Conservation (phyloP, 441 rosid species). For the Capsella rubella region DNA sequence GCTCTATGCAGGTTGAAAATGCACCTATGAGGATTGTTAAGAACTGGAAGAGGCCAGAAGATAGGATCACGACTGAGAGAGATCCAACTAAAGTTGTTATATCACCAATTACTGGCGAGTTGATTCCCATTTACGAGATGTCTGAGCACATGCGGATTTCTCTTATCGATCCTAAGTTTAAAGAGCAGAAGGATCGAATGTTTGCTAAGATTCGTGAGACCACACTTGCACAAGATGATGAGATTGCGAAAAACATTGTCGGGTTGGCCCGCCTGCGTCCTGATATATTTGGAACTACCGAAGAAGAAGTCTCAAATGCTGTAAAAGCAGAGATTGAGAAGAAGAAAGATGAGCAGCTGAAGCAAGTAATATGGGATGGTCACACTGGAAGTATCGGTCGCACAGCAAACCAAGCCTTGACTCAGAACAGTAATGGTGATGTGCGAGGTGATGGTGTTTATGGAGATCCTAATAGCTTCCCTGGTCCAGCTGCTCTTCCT, state of each 20-base stretch:
- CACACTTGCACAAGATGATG: slow-evolving; percentile 98
- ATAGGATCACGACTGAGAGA: slow-evolving; percentile 88
- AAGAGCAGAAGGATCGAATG: slow-evolving; percentile 98
- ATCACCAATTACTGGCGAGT: slow-evolving; percentile 96
- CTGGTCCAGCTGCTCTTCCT: slow-evolving; percentile 97
- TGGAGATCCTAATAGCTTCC: slow-evolving; percentile 59
- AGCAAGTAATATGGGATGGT: slow-evolving; percentile 99
- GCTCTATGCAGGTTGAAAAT: slow-evolving; percentile 39
- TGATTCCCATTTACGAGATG: slow-evolving; percentile 93
- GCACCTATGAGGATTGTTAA: slow-evolving; percentile 91
- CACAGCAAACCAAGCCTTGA: slow-evolving; percentile 95
- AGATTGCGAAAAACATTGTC: slow-evolving; percentile 92
- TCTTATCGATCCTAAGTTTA: slow-evolving; percentile 96
- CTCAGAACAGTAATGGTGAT: slow-evolving; percentile 76
- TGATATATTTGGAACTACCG: slow-evolving; percentile 98
- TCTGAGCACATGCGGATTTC: slow-evolving; percentile 99
- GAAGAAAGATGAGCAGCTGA: slow-evolving; percentile 97
- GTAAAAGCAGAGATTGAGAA: slow-evolving; percentile 99
- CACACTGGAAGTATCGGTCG: slow-evolving; percentile 98
- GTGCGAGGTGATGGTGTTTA: slow-evolving; percentile 66
- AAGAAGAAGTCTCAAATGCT: slow-evolving; percentile 99
- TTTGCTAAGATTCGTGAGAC: slow-evolving; percentile 99
- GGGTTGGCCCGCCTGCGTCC: slow-evolving; percentile 95
- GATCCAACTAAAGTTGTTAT: slow-evolving; percentile 86
- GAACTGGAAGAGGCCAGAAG: slow-evolving; percentile 99